Percentiles rank a stretch among this genome's conserved stretches.
These are phyloP conservation scores for Populus hybrid DNA, from an alignment of 441 rosid species.

Conservation along the genomic window DNA sequence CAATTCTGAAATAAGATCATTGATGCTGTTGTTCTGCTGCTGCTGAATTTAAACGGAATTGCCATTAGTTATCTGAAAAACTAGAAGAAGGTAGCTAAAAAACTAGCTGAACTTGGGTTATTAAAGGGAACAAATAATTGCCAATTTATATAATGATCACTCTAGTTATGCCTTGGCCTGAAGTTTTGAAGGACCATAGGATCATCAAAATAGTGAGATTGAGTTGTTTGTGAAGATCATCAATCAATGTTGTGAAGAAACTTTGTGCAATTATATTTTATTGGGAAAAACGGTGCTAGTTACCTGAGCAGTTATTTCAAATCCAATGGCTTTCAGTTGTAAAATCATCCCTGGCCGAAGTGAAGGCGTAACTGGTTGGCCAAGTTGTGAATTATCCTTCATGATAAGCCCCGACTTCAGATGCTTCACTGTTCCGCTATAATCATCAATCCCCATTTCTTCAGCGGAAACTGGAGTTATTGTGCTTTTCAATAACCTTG, in stretches of 20 bases:
- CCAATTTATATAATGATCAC: neutral
- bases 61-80: neutral
- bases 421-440: slow-evolving; percentile 12
- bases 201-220: neutral
- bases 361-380: slow-evolving; percentile 2
- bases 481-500: slow-evolving; percentile 18
- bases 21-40: slow-evolving; percentile 12
- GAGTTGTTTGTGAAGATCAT: neutral
- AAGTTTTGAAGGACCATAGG: neutral
- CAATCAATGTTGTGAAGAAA: neutral
- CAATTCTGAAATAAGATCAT: slow-evolving; percentile 20
- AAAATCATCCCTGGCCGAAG: slow-evolving; percentile 25
- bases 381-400: slow-evolving; percentile 19
- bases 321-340: slow-evolving; percentile 35
- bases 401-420: slow-evolving; percentile 14
- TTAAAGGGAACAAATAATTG: neutral
- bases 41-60: neutral
- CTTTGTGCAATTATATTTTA: neutral
- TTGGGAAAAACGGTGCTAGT: neutral
- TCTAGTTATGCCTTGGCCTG: neutral
- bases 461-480: slow-evolving; percentile 12
- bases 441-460: slow-evolving; percentile 16
- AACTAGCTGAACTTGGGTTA: neutral
- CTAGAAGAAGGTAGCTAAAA: neutral
- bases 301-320: slow-evolving; percentile 24